Conservation (phyloP, 768 basidiomycete species). For the Termitomyces sp. region DNA sequence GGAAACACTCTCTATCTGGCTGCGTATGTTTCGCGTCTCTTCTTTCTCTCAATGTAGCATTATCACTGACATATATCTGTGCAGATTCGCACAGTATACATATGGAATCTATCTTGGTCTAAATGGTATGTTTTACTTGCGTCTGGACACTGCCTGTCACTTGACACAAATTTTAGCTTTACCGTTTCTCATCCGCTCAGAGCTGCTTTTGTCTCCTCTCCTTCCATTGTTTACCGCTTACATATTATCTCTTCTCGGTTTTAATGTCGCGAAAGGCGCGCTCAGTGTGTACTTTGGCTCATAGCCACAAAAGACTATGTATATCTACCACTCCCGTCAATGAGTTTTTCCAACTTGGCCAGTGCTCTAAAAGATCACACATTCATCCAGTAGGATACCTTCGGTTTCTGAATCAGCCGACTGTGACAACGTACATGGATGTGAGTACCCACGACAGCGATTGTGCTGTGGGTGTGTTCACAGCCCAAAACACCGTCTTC, state of each 20-base stretch:
- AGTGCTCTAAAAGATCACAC: background rate
- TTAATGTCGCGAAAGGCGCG: constrained; percentile 85
- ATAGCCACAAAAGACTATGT: constrained; percentile 13
- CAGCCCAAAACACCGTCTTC: background rate
- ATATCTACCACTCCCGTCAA: background rate
- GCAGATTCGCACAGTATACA: constrained; percentile 81
- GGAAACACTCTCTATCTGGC: constrained; percentile 91
- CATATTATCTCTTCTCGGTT: constrained; percentile 81
- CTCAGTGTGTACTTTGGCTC: constrained; percentile 74
- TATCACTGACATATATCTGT: background rate
- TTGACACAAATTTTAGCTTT: constrained; percentile 47
- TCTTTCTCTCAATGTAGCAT: background rate
- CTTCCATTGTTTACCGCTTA: constrained; percentile 85
- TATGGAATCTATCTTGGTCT: constrained; percentile 89
- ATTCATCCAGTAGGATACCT: background rate
- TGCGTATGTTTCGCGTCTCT: constrained; percentile 46
- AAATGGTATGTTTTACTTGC: constrained; percentile 43
- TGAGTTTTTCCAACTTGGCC: background rate
- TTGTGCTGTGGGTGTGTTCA: background rate
- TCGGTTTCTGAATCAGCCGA: background rate
- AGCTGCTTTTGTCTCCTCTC: constrained; percentile 86
- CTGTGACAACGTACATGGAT: background rate
- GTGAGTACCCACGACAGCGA: background rate
- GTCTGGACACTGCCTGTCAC: constrained; percentile 4
- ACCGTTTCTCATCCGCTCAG: constrained; percentile 90